Percentiles rank a stretch among this genome's conserved stretches.
phyloP scores from a whole-genome alignment of 306 rosid genomes.

The Styphnolobium japonicum region DNA sequence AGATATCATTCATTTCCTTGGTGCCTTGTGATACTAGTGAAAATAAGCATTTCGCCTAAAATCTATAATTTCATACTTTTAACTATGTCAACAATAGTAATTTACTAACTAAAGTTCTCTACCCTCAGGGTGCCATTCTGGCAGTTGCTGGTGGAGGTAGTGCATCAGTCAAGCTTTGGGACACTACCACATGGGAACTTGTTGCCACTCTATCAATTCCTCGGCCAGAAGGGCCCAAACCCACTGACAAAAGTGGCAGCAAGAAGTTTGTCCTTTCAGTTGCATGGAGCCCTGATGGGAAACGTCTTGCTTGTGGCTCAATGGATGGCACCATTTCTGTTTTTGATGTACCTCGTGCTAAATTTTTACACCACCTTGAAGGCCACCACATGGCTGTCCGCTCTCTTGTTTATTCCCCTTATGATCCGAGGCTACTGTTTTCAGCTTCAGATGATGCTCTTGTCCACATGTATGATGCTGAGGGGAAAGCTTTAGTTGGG shows the following conservation, averaged over 20 bases:
- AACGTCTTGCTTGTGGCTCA: constrained; percentile 83
- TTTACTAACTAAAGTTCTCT: constrained; percentile 1
- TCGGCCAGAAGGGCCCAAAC: constrained; percentile 83
- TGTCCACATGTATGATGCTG: constrained; percentile 95
- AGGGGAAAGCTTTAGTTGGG: constrained; percentile 72
- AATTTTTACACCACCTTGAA: constrained; percentile 88
- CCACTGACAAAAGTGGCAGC: constrained; percentile 81
- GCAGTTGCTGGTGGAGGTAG: constrained; percentile 99
- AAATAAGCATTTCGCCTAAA: neutral
- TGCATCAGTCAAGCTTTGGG: constrained; percentile 95
- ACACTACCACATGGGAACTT: constrained; percentile 77
- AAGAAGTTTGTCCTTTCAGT: constrained; percentile 95
- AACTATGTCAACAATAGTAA: neutral
- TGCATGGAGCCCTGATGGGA: constrained; percentile 93
- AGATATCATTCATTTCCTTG: neutral
- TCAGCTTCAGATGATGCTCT: constrained; percentile 87
- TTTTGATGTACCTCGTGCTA: constrained; percentile 74
- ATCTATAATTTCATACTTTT: neutral
- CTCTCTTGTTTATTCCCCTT: constrained; percentile 84
- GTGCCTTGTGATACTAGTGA: neutral
- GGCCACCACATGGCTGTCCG: constrained; percentile 97
- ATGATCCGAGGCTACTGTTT: constrained; percentile 78
- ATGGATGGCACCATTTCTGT: constrained; percentile 98
- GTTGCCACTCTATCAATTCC: constrained; percentile 80
- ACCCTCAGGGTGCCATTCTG: constrained; percentile 74